Evolutionary conservation across 345 rosid genomes (phyloP), one percentile per base, ranked within the genome.

Genomic region (Euphorbia peplus): DNA sequence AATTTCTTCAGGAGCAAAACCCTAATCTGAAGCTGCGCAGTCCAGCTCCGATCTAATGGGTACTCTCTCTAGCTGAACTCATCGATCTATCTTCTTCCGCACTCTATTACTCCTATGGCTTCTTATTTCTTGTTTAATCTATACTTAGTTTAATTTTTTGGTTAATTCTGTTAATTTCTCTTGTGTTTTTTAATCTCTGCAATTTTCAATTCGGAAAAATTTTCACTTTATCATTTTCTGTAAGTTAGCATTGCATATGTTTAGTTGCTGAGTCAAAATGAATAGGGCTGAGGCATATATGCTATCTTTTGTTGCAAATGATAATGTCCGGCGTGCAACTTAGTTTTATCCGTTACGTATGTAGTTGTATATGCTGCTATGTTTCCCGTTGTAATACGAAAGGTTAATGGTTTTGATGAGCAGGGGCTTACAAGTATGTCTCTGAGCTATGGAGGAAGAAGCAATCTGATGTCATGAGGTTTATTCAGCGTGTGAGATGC

Each of bases 401-500:
- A n/a, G n/a, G n/a, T 39, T 56, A 0, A 47, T 8, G 48, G 55
- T 0, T 47, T 53, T 52, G 37, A 46, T 54, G 15, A 48, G 2
- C 73, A 93, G 98, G 97, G 67, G 97, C 97, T 46, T 93, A 93
- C 87, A 93, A 82, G 91, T 93, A 91, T 72, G 92, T 93, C 4
- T 89, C 96, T 50, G 98, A 91, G 88, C 85, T 93, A 89, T 93
- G 97, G 97, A 89, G 97, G 88, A 95, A 90, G 96, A 95, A 95
- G 69, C 97, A 91, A 65, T 95, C 99, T 46, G 99, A 95, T 85
- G 99, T 95, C 10, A 95, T 95, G 98, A 83, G 99, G 76, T 91
- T 95, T 63, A 53, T 95, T 73, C 98, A 87, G 89, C 88, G 98
- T 84, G 97, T 93, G 8, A 89, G 98, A 85, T 93, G 98, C 61